These are phyloP conservation scores for Ceratobasidium sp. DNA, from an alignment of 1,284 basidiomycete species.

Conservation along the genomic window DNA sequence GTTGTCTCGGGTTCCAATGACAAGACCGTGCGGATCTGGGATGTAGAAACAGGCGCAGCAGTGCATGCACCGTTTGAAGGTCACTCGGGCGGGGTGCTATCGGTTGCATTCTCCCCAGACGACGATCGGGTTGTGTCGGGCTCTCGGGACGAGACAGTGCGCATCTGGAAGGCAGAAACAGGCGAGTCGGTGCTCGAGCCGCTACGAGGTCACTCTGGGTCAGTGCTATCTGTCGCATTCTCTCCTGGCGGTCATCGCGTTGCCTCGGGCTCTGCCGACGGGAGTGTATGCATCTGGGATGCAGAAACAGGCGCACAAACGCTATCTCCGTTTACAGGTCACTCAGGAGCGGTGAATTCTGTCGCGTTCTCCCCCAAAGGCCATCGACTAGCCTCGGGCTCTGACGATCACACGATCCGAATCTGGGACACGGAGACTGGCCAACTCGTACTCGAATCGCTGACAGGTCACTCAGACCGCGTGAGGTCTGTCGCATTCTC, in stretches of 20 bases:
- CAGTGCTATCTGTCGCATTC: constrained; percentile 7
- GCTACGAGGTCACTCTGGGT: constrained; percentile 18
- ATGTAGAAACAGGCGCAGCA: constrained; percentile 9
- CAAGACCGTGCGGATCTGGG: constrained; percentile 38
- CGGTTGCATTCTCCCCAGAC: background rate
- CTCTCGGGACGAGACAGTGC: constrained; percentile 8
- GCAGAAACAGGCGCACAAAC: background rate
- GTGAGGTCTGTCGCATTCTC: constrained; percentile 65
- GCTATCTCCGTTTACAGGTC: background rate
- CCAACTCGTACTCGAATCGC: background rate
- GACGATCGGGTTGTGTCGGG: constrained; percentile 13
- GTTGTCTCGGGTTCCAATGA: constrained; percentile 14
- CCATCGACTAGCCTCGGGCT: background rate
- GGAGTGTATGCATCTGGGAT: constrained; percentile 18
- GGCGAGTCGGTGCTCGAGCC: background rate
- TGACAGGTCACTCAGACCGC: constrained; percentile 1
- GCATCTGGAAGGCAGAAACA: constrained; percentile 34
- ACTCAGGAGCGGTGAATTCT: background rate
- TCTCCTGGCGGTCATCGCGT: constrained; percentile 26
- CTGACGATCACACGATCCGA: background rate
- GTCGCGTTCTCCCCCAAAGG: background rate
- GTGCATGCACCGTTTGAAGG: background rate
- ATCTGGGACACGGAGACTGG: background rate
- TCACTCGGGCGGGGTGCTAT: background rate
- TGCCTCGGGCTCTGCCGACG: constrained; percentile 18